Percentiles rank a stretch among this genome's conserved stretches.
phyloP scores from a whole-genome alignment of 495 filamentous ascomycete species.

The Penicillium antarcticum region DNA sequence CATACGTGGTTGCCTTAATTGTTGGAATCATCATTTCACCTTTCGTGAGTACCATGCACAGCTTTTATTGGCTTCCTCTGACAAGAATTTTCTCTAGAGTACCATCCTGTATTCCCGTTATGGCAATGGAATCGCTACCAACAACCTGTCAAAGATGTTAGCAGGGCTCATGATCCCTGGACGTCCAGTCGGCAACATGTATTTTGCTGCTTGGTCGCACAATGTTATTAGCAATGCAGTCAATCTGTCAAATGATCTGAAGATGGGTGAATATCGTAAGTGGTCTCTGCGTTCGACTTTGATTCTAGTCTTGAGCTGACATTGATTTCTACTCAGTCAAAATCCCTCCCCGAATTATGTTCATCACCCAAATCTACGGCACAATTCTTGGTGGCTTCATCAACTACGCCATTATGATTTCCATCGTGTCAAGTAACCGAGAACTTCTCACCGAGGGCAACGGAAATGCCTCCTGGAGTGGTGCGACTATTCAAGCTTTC shows the following conservation, averaged over 20 bases:
- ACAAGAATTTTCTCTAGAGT: conserved; percentile 14
- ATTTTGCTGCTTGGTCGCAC: conserved; percentile 41
- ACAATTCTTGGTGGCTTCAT: conserved; percentile 44
- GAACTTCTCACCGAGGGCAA: conserved; percentile 32
- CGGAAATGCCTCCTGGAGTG: conserved; percentile 47
- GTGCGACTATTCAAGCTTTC: conserved; percentile 39
- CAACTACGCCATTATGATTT: conserved; percentile 50
- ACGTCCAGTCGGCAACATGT: conserved; percentile 42
- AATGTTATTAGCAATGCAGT: conserved; percentile 30
- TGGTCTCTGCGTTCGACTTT: neutral
- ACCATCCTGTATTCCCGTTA: conserved; percentile 31
- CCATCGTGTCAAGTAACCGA: conserved; percentile 35
- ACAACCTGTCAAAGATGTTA: conserved; percentile 39
- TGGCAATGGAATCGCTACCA: conserved; percentile 36
- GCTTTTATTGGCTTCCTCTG: neutral
- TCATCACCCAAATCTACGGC: conserved; percentile 43
- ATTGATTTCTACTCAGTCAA: conserved; percentile 26
- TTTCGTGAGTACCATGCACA: conserved; percentile 20
- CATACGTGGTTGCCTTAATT: conserved; percentile 45
- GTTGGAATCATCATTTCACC: conserved; percentile 29
- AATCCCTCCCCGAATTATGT: conserved; percentile 43
- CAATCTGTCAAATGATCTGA: conserved; percentile 35
- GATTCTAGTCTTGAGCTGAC: neutral
- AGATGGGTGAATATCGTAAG: conserved; percentile 39
- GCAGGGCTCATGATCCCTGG: conserved; percentile 40